These are phyloP conservation scores for Backusella macrospora DNA, from an alignment of 192 early-diverging fungal genomes.

Conservation along the genomic window DNA sequence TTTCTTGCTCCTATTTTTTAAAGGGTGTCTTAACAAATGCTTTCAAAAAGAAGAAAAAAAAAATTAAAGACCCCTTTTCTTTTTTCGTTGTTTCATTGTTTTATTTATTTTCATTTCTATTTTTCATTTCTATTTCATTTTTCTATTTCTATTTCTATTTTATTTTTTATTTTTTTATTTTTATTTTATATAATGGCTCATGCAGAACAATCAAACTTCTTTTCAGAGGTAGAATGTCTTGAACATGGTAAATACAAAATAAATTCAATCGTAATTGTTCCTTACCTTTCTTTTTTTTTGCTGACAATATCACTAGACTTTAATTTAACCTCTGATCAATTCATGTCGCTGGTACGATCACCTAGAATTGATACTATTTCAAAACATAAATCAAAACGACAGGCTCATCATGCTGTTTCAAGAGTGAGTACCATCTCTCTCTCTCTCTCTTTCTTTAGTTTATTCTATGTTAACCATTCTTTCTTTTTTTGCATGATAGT, in stretches of 20 bases:
- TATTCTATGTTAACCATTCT: background rate
- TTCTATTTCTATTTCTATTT: background rate
- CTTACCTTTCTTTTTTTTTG: background rate
- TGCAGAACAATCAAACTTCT: background rate
- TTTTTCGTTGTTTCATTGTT: too few relatives aligned
- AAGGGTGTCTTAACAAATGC: too few relatives aligned
- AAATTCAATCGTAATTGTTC: too few relatives aligned
- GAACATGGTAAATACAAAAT: background rate
- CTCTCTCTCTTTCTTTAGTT: too few relatives aligned
- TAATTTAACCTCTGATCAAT: constrained; percentile 4
- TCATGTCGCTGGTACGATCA: constrained; percentile 4
- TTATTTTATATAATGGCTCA: background rate
- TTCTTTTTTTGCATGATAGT: background rate
- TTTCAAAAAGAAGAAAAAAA: background rate
- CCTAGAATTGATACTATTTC: constrained; percentile 1
- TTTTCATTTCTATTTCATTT: background rate
- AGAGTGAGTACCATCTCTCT: background rate
- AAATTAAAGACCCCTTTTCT: background rate
- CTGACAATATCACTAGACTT: background rate
- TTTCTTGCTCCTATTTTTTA: too few relatives aligned
- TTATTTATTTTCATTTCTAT: background rate
- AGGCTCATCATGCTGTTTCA: background rate
- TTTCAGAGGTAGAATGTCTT: constrained; percentile 13
- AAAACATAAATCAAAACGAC: background rate
- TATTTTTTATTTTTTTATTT: background rate